Conservation (phyloP, 2,329 filamentous ascomycete genomes). For the Hypoxylon rubiginosum region DNA sequence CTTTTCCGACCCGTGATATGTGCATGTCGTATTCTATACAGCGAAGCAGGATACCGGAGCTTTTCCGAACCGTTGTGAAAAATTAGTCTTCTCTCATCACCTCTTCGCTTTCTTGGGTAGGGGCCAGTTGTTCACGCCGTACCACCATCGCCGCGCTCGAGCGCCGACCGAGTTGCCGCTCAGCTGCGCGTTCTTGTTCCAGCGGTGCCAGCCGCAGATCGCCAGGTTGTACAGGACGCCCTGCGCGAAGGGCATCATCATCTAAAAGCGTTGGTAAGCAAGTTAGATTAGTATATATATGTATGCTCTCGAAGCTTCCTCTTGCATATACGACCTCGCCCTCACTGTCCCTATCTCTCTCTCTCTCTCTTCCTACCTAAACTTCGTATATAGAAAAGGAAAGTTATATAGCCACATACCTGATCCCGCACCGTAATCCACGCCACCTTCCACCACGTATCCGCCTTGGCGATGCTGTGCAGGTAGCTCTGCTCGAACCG, state of each 20-base stretch:
- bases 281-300: neutral
- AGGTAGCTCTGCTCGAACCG: slow-evolving; percentile 99
- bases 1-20: neutral
- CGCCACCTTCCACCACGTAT: slow-evolving; percentile 82
- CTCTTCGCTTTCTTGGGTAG: slow-evolving; percentile 53
- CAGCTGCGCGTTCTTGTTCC: slow-evolving; percentile 84
- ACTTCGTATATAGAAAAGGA: neutral
- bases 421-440: slow-evolving; percentile 93
- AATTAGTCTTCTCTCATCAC: neutral
- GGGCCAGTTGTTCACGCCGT: slow-evolving; percentile 90
- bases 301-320: neutral
- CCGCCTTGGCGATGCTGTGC: slow-evolving; percentile 83
- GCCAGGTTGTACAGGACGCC: slow-evolving; percentile 90
- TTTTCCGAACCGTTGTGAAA: neutral
- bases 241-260: slow-evolving; percentile 88
- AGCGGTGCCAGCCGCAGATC: slow-evolving; percentile 88
- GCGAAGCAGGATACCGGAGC: slow-evolving; percentile 1
- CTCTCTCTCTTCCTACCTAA: neutral
- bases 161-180: slow-evolving; percentile 83
- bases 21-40: neutral
- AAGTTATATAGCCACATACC: slow-evolving; percentile 62
- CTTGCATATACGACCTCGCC: too few species aligned
- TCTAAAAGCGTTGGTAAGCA: slow-evolving; percentile 65
- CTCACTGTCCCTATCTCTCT: neutral
- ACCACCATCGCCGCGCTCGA: slow-evolving; percentile 91